A percentile compares a stretch with the other conserved stretches of the same genome.
Conservation (phyloP, 371 early-diverging fungal genomes). For the Batrachochytrium dendrobatidis region DNA sequence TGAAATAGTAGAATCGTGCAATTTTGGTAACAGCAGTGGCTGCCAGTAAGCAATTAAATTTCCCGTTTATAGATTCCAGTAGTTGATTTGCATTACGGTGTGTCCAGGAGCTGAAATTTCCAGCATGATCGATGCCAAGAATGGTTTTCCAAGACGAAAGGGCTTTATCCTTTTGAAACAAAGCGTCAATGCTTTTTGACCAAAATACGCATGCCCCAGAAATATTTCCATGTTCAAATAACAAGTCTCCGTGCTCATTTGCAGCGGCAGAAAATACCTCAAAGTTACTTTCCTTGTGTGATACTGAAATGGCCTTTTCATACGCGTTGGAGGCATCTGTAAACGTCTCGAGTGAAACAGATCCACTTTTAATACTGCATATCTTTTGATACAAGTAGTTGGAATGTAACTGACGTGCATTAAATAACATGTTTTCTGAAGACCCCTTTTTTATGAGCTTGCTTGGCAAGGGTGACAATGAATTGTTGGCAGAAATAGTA, state of each 20-base stretch:
- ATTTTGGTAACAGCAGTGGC: slow-evolving; percentile 10
- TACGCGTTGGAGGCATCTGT: slow-evolving; percentile 6
- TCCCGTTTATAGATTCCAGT: slow-evolving; percentile 4
- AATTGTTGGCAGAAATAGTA: background rate
- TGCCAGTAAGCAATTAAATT: slow-evolving; percentile 12
- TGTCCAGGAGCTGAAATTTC: background rate
- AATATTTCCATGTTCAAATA: slow-evolving; percentile 9
- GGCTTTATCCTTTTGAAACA: slow-evolving; percentile 5
- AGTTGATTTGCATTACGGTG: background rate
- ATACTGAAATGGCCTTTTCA: slow-evolving; percentile 5
- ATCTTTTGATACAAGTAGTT: background rate
- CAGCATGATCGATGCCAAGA: background rate
- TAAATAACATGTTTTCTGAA: slow-evolving; percentile 2
- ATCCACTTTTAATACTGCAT: background rate
- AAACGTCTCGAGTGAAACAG: background rate
- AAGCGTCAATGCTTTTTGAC: slow-evolving; percentile 13
- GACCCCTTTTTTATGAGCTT: too few species aligned
- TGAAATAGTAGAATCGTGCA: slow-evolving; percentile 6
- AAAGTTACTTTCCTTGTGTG: background rate
- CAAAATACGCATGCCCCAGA: slow-evolving; percentile 15
- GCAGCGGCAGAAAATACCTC: slow-evolving; percentile 3
- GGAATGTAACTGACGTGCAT: slow-evolving; percentile 7
- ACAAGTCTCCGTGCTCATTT: slow-evolving; percentile 12
- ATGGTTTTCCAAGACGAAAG: slow-evolving; percentile 9
- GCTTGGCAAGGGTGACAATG: too few species aligned